Conservation (phyloP, 495 filamentous ascomycete species). For the Chaetomium tenue region DNA sequence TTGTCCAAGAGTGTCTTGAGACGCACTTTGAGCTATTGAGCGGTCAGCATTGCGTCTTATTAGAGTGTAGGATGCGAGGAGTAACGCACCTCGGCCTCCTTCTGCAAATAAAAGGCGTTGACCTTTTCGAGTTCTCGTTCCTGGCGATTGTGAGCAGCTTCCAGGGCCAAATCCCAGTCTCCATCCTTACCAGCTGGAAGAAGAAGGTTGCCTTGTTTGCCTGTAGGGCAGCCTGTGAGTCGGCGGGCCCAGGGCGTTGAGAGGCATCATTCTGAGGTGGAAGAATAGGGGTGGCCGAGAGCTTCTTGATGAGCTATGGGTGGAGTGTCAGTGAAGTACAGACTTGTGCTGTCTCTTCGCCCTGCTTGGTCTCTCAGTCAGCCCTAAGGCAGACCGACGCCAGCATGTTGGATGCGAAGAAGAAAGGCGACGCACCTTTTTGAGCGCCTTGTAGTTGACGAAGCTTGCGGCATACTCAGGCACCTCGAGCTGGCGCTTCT, state of each 20-base stretch:
- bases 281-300: constrained; percentile 84
- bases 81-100: constrained; percentile 84
- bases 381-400: constrained; percentile 18
- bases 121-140: constrained; percentile 98
- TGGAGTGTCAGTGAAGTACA: constrained; percentile 17
- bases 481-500: constrained; percentile 96
- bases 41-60: constrained; percentile 1
- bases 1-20: constrained; percentile 91
- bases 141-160: constrained; percentile 50
- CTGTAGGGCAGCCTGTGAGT: constrained; percentile 88
- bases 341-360: background rate
- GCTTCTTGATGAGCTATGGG: constrained; percentile 91
- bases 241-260: constrained; percentile 48
- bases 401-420: background rate
- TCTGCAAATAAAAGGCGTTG: constrained; percentile 95
- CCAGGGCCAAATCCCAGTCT: background rate
- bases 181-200: constrained; percentile 76
- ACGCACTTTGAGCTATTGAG: constrained; percentile 78
- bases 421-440: constrained; percentile 66
- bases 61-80: background rate
- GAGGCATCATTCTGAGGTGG: constrained; percentile 64
- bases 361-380: constrained; percentile 16
- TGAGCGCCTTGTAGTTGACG: constrained; percentile 98
- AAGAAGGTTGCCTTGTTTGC: constrained; percentile 99
- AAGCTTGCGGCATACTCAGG: constrained; percentile 99